Evolutionary conservation across 2,329 filamentous ascomycete species (phyloP).

Genomic region (Ophiostoma tasmaniense): DNA sequence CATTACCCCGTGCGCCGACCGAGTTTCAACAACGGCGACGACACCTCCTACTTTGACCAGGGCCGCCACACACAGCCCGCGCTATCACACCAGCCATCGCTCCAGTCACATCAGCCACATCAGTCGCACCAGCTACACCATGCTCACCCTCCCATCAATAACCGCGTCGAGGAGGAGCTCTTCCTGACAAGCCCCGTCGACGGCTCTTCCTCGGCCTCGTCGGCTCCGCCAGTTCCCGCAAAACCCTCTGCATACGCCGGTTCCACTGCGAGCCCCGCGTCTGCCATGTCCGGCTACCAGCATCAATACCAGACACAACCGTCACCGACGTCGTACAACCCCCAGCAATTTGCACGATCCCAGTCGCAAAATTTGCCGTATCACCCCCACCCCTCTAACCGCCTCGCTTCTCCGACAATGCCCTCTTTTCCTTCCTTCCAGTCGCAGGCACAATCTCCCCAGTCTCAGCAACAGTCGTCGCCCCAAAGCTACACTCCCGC

Average conservation of each 20-base stretch:
- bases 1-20: slow-evolving; percentile 44
- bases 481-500: slow-evolving; percentile 41
- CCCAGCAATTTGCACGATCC: slow-evolving; percentile 52
- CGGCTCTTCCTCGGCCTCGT: slow-evolving; percentile 17
- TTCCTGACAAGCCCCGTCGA: slow-evolving; percentile 48
- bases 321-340: slow-evolving; percentile 57
- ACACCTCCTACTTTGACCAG: slow-evolving; percentile 46
- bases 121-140: slow-evolving; percentile 11
- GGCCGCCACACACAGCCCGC: slow-evolving; percentile 16
- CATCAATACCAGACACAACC: slow-evolving; percentile 41
- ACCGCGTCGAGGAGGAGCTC: slow-evolving; percentile 48
- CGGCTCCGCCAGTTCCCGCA: slow-evolving; percentile 21
- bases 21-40: slow-evolving; percentile 72
- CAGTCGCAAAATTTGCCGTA: slow-evolving; percentile 43
- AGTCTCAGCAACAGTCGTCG: slow-evolving; percentile 27
- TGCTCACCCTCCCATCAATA: slow-evolving; percentile 17
- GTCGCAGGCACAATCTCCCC: slow-evolving; percentile 20
- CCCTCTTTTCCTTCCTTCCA: slow-evolving; percentile 25
- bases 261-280: slow-evolving; percentile 23
- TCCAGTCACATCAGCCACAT: too few relatives aligned
- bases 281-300: slow-evolving; percentile 41
- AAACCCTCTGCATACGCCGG: slow-evolving; percentile 32
- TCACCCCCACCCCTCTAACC: slow-evolving; percentile 27
- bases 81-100: neutral
- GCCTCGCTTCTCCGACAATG: slow-evolving; percentile 32